Base-by-base conservation (phyloP, 1,139 yeast genomes). In the Yamadazyma diddensiae region DNA sequence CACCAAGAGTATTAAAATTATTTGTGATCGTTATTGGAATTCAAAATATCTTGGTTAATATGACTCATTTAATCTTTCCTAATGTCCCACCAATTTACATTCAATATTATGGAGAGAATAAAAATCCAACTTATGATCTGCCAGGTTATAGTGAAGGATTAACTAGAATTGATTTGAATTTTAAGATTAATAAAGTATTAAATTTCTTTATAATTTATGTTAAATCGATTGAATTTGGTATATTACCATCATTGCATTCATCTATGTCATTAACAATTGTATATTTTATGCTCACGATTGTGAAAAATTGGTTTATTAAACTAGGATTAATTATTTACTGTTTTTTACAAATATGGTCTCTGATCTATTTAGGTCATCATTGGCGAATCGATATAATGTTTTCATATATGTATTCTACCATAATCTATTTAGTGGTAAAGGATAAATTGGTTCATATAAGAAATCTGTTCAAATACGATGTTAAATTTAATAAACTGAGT, bases 31-130 rank as follows among this genome's bases (percentile, higher is more conserved):
- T 77, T 1, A 47, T 80, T 24, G 86, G 87, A 2, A 34, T 65
- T 14, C 85, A 79, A 50, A 80, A 79, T 46, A 67, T 78, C 6
- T 54, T 65, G 3, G 84, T 84, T 9, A 81, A 79, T 1, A 31
- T 69, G 24, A 79, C 84, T 5, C 86, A 80, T 50, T 54, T 80
- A 29, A 36, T 68, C 10, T 63, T 79, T 46, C 86, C 87, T 11
- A 78, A 76, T 48, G 83, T 85, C 0, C 82, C 86, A 2, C 87
- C 87, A 4, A 79, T 86, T 83, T 80, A 77, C 50, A 72, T 77
- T 30, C 80, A 76, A 47, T 42, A 76, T 46, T 65, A 79, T 46
- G 82, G 83, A 3, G 68, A 71, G 21, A 68, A 75, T 39, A 65
- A 70, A 28, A 50, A 52, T 0, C 81, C 80, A 1, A 63, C 68